Evolutionary conservation across 805 yeast genomes (phyloP).

Genomic region (Kazachstania viticola): DNA sequence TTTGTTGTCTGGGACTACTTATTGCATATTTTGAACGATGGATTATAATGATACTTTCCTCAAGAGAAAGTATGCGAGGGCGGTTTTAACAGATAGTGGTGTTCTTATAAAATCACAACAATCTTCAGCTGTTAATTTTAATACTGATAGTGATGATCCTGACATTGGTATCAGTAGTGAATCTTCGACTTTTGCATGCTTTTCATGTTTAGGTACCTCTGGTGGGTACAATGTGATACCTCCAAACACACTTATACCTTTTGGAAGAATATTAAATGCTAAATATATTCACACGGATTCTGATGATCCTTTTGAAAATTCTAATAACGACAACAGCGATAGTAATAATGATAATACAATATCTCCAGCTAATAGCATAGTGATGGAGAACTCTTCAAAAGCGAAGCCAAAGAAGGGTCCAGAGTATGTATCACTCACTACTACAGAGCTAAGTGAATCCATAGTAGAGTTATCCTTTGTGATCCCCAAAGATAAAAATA

Average conservation of each 20-base stretch:
- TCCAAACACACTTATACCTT: slow-evolving; percentile 23
- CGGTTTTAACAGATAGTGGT: slow-evolving; percentile 24
- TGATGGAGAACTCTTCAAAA: neutral
- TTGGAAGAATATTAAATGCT: slow-evolving; percentile 21
- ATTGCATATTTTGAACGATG: neutral
- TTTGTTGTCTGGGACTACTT: too few species aligned
- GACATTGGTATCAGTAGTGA: slow-evolving; percentile 3
- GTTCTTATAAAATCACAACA: slow-evolving; percentile 24
- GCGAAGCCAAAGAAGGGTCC: neutral
- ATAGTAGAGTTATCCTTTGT: too few species aligned
- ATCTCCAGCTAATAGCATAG: neutral
- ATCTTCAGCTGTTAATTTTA: neutral
- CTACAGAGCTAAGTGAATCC: neutral
- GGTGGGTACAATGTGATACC: slow-evolving; percentile 10
- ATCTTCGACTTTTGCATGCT: slow-evolving; percentile 16
- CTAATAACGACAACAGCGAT: neutral
- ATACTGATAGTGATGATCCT: slow-evolving; percentile 4
- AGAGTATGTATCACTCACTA: neutral
- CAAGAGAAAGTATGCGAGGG: slow-evolving; percentile 8
- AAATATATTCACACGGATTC: slow-evolving; percentile 7
- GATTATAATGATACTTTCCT: neutral
- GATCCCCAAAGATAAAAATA: too few species aligned
- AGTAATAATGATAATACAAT: neutral
- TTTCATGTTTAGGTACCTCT: slow-evolving; percentile 12
- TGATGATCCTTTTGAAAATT: too few species aligned